Evolutionary conservation across 2,329 filamentous ascomycete species (phyloP), one percentile per base, ranked within the genome.

Genomic region (Karstenula rhodostoma): DNA sequence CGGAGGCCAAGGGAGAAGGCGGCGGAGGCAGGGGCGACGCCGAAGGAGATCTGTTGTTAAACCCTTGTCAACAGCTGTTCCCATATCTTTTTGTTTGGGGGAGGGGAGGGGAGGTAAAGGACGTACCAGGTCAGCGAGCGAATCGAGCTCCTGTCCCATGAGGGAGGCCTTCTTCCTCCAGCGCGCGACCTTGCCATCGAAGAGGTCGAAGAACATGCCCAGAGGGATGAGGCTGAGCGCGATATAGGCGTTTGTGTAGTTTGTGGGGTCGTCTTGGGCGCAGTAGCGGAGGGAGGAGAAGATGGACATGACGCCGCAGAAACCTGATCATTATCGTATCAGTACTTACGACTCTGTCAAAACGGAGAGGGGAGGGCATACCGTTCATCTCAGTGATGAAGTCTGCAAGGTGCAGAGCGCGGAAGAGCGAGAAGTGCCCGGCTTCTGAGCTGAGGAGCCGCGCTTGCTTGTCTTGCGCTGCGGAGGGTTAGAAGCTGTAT

Each of bases 61-160:
- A 12, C 27, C 6, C 43, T 7, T 13, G 22, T 53, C 13, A 37
- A 22, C 49, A 50, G 8, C 49, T 12, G 22, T 32, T 17, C 7
- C n/a, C 48, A 43, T 33, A 12, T 15, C n/a, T 25, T 7, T 27
- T 1, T 25, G 25, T 15, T 37, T 9, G 23, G 25, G 50, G 13
- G 49, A 15, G 15, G 37, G 29, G 37, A 49, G n/a, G 22, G n/a
- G 52, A 29, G 37, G 17, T 23, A 55, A 23, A 19, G n/a, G n/a
- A 73, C 87, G 29, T 89, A 97, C 93, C 84, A 99, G 78, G 77
- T 99, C 95, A 57, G 95, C 95, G 50, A 99, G 85, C 7, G 94
- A 98, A 79, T 99, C 95, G 58, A 99, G 83, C 80, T 99, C 95
- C 79, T 97, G 94, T 13, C 95, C 95, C 94, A 99, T 98, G 76